Conservation (phyloP, 257 asterid genomes). For the Lavandula angustifolia region DNA sequence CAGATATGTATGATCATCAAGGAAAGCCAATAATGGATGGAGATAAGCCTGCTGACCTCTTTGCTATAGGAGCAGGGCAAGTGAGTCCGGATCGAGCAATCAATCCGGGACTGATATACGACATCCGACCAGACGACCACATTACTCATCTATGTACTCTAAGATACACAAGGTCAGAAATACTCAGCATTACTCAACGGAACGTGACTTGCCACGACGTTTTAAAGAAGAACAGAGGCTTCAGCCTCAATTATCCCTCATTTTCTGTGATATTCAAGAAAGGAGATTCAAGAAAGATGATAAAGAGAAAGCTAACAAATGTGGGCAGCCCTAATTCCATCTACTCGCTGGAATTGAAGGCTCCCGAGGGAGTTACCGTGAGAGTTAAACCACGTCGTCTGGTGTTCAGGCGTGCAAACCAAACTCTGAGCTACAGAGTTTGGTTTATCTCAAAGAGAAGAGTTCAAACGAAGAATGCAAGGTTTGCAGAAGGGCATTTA, state of each 20-base stretch:
- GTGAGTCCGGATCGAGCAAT: conserved; percentile 74
- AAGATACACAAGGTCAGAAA: conserved; percentile 61
- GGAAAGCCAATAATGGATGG: conserved; percentile 85
- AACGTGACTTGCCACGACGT: conserved; percentile 71
- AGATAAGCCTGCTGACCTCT: conserved; percentile 59
- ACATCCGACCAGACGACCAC: conserved; percentile 62
- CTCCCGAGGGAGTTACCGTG: conserved; percentile 74
- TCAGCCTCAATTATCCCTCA: conserved; percentile 89
- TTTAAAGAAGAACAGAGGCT: conserved; percentile 56
- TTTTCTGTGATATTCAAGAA: conserved; percentile 61
- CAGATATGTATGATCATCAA: conserved; percentile 55
- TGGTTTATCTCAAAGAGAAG: conserved; percentile 57
- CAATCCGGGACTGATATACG: conserved; percentile 76
- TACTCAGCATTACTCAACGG: conserved; percentile 78
- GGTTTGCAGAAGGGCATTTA: conserved; percentile 63
- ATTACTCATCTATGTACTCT: conserved; percentile 70
- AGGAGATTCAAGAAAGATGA: conserved; percentile 51
- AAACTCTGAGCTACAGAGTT: conserved; percentile 70
- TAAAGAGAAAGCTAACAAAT: conserved; percentile 59
- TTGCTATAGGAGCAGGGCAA: conserved; percentile 86
- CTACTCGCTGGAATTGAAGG: conserved; percentile 52
- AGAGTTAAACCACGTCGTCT: conserved; percentile 67
- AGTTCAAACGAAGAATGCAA: conserved; percentile 25
- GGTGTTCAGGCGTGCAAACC: conserved; percentile 48
- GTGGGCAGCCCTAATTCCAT: conserved; percentile 61